Conservation (phyloP, 2,329 filamentous ascomycete species). For the Talaromyces sp. region DNA sequence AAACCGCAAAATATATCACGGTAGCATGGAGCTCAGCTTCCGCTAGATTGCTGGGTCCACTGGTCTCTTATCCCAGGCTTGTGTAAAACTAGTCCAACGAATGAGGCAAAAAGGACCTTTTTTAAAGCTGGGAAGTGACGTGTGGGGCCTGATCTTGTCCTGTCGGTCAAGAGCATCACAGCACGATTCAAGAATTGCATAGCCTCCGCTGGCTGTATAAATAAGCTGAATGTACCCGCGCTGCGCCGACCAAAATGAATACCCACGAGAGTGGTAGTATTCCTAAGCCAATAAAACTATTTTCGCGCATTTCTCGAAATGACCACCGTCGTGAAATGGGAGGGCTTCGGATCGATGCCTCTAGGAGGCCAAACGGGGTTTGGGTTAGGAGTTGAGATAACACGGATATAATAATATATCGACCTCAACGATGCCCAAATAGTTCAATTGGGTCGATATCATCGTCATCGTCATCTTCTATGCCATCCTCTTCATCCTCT, state of each 20-base stretch:
- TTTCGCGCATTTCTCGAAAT: neutral
- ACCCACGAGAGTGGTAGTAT: neutral
- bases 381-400: neutral
- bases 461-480: slow-evolving; percentile 8
- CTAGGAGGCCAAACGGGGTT: neutral
- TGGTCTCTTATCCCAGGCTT: neutral
- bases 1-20: neutral
- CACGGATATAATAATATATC: neutral
- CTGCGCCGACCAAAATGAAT: neutral
- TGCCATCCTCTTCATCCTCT: slow-evolving; percentile 41
- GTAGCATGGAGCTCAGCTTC: neutral
- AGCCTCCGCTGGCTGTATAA: neutral
- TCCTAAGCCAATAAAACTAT: neutral
- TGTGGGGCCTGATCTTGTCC: neutral
- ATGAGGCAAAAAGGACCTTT: neutral
- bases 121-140: neutral
- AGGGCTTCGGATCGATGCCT: neutral
- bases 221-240: neutral
- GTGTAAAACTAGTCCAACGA: neutral
- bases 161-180: neutral
- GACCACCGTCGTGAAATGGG: neutral
- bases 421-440: slow-evolving; percentile 46
- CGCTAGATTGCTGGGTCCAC: neutral
- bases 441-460: slow-evolving; percentile 45
- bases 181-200: neutral